These are phyloP conservation scores for Articulospora tetracladia DNA, from an alignment of 495 filamentous ascomycete genomes.

Conservation along the genomic window DNA sequence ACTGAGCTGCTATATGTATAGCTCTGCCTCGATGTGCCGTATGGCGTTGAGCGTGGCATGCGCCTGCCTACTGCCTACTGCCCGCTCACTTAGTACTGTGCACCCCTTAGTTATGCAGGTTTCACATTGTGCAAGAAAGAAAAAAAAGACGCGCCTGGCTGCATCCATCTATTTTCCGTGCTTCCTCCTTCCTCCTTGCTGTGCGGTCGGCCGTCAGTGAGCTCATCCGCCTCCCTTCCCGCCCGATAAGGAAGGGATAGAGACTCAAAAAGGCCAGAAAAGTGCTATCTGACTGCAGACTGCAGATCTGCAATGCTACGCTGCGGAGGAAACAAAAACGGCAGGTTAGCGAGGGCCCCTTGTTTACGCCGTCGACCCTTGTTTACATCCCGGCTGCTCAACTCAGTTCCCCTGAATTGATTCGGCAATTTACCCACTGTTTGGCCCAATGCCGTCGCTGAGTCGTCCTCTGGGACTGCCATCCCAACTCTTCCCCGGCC, in stretches of 20 bases:
- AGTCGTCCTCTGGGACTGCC: too few species aligned
- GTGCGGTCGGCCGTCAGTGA: not conserved
- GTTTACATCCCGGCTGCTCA: too few species aligned
- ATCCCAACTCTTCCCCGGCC: not conserved
- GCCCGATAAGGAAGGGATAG: not conserved
- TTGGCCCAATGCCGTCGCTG: not conserved
- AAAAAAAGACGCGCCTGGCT: not conserved
- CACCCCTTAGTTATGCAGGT: slow-evolving; percentile 1
- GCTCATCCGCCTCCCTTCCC: not conserved
- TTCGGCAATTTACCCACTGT: not conserved
- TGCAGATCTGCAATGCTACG: not conserved
- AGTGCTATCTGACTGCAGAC: not conserved
- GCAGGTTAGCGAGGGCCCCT: not conserved
- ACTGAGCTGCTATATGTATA: not conserved
- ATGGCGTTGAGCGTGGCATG: not conserved
- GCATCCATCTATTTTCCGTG: not conserved
- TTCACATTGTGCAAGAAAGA: not conserved
- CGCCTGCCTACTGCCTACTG: not conserved
- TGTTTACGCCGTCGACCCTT: too few species aligned
- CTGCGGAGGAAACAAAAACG: not conserved
- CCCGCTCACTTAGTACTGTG: not conserved
- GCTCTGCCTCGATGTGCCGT: not conserved
- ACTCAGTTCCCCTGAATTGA: not conserved
- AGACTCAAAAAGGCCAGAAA: not conserved
- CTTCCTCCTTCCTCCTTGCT: not conserved